A percentile compares a stretch with the other conserved stretches of the same genome.
These are phyloP conservation scores for Conoideocrella luteorostrata DNA, from an alignment of 2,329 filamentous ascomycete genomes.

Conservation along the genomic window DNA sequence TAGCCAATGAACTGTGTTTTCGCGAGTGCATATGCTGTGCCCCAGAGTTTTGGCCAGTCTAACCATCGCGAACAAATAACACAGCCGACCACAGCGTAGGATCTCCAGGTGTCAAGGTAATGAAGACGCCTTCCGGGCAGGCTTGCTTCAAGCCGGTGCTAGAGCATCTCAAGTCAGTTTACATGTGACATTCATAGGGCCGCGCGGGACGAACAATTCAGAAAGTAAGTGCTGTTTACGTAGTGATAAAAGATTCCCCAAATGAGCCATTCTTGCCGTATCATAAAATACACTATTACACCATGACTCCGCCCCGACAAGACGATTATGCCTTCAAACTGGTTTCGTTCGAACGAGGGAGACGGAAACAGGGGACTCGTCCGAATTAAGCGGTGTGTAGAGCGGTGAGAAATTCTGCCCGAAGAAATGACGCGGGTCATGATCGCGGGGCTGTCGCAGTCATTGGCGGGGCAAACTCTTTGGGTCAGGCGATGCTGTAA, in stretches of 20 bases:
- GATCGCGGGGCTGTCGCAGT: constrained; percentile 10
- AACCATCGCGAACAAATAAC: constrained; percentile 83
- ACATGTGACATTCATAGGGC: not conserved
- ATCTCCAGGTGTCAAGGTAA: constrained; percentile 76
- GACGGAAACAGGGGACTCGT: not conserved
- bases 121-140: constrained; percentile 80
- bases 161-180: constrained; percentile 1
- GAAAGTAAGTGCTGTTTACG: constrained; percentile 70
- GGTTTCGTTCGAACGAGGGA: not conserved
- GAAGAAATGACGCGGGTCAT: not conserved
- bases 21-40: too few relatives aligned
- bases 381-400: constrained; percentile 5
- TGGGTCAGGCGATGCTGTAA: not conserved
- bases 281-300: not conserved
- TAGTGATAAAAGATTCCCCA: constrained; percentile 47
- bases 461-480: constrained; percentile 5
- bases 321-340: too few relatives aligned
- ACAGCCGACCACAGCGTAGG: constrained; percentile 83
- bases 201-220: constrained; percentile 63
- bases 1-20: too few relatives aligned
- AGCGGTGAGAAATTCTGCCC: constrained; percentile 18
- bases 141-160: constrained; percentile 76
- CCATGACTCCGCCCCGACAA: too few relatives aligned
- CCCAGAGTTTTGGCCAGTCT: not conserved
- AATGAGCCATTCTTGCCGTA: constrained; percentile 15